Evolutionary conservation across 768 basidiomycete genomes (phyloP).

Genomic region (Pleurotus tuber-regium): DNA sequence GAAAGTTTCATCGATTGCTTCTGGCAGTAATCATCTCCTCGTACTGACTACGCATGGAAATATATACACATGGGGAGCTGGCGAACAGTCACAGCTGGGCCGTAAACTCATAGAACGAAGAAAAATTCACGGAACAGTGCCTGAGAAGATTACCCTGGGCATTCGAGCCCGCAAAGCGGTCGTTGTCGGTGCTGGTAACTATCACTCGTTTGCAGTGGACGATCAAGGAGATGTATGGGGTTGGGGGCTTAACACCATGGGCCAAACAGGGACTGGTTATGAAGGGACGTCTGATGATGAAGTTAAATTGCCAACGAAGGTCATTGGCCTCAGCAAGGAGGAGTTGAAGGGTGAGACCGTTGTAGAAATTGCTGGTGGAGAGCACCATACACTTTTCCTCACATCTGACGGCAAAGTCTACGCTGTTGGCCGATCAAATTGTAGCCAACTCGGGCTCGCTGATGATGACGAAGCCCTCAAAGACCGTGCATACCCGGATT

Average conservation of each 20-base stretch:
- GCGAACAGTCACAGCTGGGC: conserved; percentile 89
- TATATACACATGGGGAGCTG: conserved; percentile 88
- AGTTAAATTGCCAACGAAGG: conserved; percentile 61
- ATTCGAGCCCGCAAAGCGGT: conserved; percentile 56
- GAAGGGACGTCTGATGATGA: conserved; percentile 43
- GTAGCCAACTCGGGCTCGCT: conserved; percentile 76
- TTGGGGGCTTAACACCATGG: conserved; percentile 95
- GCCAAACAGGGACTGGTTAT: conserved; percentile 69
- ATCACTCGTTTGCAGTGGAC: conserved; percentile 90
- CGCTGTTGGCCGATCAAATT: conserved; percentile 82
- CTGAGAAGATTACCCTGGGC: conserved; percentile 82
- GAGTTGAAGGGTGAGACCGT: conserved; percentile 61
- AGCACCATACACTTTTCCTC: conserved; percentile 89
- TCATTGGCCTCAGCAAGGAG: conserved; percentile 60
- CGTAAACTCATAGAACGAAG: conserved; percentile 86
- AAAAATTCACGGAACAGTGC: conserved; percentile 85
- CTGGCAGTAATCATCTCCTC: conserved; percentile 87
- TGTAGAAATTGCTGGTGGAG: conserved; percentile 76
- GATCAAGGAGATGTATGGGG: conserved; percentile 82
- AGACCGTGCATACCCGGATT: conserved; percentile 53
- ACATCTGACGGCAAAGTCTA: conserved; percentile 81
- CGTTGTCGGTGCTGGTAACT: conserved; percentile 75
- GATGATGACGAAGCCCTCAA: conserved; percentile 69
- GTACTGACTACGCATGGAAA: conserved; percentile 86
- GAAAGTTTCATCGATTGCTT: conserved; percentile 71